Base-by-base conservation (phyloP, 345 rosid genomes). In the Geranium brycei region DNA sequence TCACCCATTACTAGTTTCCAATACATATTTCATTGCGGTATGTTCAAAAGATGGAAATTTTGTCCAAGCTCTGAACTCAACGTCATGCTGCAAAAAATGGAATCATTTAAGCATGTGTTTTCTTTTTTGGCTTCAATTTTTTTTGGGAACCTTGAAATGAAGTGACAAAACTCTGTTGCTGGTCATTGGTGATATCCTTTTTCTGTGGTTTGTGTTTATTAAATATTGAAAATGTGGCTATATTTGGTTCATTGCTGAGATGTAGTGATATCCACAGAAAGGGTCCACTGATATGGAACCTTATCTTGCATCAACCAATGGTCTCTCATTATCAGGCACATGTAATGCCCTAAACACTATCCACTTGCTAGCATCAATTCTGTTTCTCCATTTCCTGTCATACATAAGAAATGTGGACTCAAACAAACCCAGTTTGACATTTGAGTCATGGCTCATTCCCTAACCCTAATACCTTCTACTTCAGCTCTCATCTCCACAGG, bases 301-400 rank as follows among this genome's bases (percentile, higher is more conserved):
- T 82, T 87, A 82, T 87, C 87, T 19, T 62, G 18, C 31, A 17
- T 53, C 68, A 72, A 38, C 92, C 87, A 82, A 82, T 81, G 71
- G 76, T 38, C 47, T 38, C 47, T 38, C 47, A 38, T 38, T 38
- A 1, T 4, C 6, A 10, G 47, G 6, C 0, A 38, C 47, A 38
- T 38, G 8, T 38, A 38, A 38, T 5, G 47, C 11, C 47, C 47
- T 10, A 1, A 38, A 38, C 47, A 38, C 47, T 38, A 38, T 38
- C 47, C 47, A 38, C 47, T 38, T 38, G 47, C 11, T 38, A 10
- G 28, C 28, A 23, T 23, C 11, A 38, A 1, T 3, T 38, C 47
- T 38, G 47, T 38, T 38, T 38, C 2, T 38, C 47, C 47, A 38
- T 5, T 38, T 5, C 14, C 3, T 47, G 14, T 47, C 53, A 47